phyloP scores from a whole-genome alignment of 371 early-diverging fungal species.

The Dipsacomyces acuminosporus region DNA sequence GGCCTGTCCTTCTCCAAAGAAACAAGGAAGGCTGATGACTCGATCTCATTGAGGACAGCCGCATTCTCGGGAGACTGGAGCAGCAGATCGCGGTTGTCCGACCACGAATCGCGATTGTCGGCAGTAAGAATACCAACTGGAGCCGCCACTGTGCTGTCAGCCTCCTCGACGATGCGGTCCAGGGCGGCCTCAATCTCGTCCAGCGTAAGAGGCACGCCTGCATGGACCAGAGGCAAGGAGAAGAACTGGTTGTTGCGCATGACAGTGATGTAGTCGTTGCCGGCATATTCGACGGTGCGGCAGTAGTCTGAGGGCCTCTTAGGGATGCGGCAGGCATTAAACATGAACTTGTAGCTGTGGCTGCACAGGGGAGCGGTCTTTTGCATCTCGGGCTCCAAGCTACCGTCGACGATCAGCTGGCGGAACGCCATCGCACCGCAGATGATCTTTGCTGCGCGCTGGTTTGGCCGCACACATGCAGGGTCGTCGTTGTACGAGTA shows the following conservation, averaged over 20 bases:
- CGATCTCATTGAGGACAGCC: conserved; percentile 68
- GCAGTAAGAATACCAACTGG: conserved; percentile 83
- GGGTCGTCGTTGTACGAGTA: conserved; percentile 76
- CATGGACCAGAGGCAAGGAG: conserved; percentile 61
- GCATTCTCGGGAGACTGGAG: conserved; percentile 59
- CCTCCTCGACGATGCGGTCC: conserved; percentile 66
- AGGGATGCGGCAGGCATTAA: conserved; percentile 93
- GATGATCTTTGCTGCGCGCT: conserved; percentile 82
- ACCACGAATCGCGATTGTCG: conserved; percentile 92
- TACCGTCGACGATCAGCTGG: conserved; percentile 69
- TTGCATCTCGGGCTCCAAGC: conserved; percentile 77
- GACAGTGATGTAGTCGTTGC: conserved; percentile 80
- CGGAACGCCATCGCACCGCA: conserved; percentile 83
- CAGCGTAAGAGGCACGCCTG: conserved; percentile 70
- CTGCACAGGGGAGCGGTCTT: conserved; percentile 77
- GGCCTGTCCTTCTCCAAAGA: conserved; percentile 84
- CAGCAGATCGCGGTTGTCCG: conserved; percentile 65
- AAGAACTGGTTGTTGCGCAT: conserved; percentile 88
- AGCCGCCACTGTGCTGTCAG: conserved; percentile 56
- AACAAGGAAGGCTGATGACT: conserved; percentile 77
- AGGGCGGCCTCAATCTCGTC: conserved; percentile 73
- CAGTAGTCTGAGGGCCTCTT: conserved; percentile 77
- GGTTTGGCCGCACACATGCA: conserved; percentile 62
- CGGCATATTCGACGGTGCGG: conserved; percentile 61
- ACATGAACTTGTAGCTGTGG: conserved; percentile 91